Conservation (phyloP, 305 asterid species). For the Petunia hybrid region DNA sequence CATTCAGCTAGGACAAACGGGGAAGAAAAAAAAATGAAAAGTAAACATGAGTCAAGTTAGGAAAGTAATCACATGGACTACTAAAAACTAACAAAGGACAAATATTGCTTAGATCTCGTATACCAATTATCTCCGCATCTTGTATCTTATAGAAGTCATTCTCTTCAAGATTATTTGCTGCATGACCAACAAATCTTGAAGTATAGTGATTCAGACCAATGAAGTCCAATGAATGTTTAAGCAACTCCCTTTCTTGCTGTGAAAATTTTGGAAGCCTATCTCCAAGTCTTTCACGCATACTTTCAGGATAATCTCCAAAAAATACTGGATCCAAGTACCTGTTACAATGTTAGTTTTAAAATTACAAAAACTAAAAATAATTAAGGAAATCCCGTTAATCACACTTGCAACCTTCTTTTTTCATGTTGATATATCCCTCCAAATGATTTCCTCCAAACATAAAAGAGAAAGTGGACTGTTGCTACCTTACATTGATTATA, state of each 20-base stretch:
- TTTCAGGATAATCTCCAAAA: constrained; percentile 60
- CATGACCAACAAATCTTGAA: constrained; percentile 55
- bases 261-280: constrained; percentile 62
- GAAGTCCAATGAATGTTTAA: constrained; percentile 57
- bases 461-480: background rate
- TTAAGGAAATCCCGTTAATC: background rate
- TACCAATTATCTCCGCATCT: constrained; percentile 65
- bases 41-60: background rate
- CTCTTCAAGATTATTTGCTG: constrained; percentile 44
- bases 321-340: constrained; percentile 71
- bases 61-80: background rate
- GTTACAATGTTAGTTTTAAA: constrained; percentile 27
- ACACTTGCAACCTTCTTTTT: background rate
- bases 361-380: constrained; percentile 2
- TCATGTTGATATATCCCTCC: background rate
- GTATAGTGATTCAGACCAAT: constrained; percentile 68
- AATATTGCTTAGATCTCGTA: background rate
- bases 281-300: constrained; percentile 60
- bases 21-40: constrained; percentile 19
- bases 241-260: constrained; percentile 53
- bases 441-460: constrained; percentile 19
- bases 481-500: constrained; percentile 10
- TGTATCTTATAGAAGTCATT: constrained; percentile 57
- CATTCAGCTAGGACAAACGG: constrained; percentile 53
- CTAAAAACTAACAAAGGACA: constrained; percentile 23